Conservation (phyloP, 768 basidiomycete genomes). For the Lactifluus pinguis region DNA sequence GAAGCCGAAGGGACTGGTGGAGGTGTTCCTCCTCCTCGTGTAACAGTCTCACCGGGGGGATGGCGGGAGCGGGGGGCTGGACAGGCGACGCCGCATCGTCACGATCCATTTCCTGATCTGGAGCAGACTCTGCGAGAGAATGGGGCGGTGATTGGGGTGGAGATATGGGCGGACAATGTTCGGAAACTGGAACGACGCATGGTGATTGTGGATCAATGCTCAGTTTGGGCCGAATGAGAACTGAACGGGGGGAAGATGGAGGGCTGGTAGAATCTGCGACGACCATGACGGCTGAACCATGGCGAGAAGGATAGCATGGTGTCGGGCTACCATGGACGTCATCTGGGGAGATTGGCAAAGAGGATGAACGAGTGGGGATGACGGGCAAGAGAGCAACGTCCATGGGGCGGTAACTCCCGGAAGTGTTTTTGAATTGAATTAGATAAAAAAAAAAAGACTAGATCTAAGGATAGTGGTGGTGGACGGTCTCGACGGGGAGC, state of each 20-base stretch:
- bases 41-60: slow-evolving; percentile 47
- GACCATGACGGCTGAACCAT: slow-evolving; percentile 15
- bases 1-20: slow-evolving; percentile 48
- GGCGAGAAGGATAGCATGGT: slow-evolving; percentile 6
- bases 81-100: slow-evolving; percentile 6
- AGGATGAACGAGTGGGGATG: slow-evolving; percentile 14
- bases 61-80: slow-evolving; percentile 16
- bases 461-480: not conserved
- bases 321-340: not conserved
- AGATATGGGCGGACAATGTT: slow-evolving; percentile 2
- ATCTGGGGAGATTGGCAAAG: slow-evolving; percentile 9
- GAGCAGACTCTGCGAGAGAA: not conserved
- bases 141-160: slow-evolving; percentile 9
- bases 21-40: slow-evolving; percentile 67
- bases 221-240: slow-evolving; percentile 4
- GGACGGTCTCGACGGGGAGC: not conserved
- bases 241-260: slow-evolving; percentile 7
- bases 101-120: slow-evolving; percentile 13
- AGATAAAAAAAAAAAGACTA: not conserved
- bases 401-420: slow-evolving; percentile 9
- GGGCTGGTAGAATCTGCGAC: slow-evolving; percentile 12
- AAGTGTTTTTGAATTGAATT: too few relatives aligned
- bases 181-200: not conserved
- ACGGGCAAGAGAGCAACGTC: slow-evolving; percentile 7
- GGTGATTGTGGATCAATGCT: slow-evolving; percentile 10